Evolutionary conservation across 495 filamentous ascomycete species (phyloP).

Genomic region (Penicillium canescens): DNA sequence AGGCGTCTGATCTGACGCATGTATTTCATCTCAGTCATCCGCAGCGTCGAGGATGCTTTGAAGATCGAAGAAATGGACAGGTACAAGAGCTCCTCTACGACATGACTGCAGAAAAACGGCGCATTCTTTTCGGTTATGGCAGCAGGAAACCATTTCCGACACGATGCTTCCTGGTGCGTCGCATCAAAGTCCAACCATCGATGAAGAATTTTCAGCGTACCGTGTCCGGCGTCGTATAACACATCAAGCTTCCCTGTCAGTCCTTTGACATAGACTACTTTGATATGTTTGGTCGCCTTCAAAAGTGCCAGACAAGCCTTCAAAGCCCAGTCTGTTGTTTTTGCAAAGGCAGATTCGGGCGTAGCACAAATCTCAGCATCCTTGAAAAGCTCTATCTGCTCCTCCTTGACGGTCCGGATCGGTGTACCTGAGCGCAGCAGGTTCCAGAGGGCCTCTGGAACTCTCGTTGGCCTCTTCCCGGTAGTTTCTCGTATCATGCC

Average conservation of each 20-base stretch:
- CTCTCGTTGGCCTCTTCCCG: no score
- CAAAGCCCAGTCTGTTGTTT: background rate
- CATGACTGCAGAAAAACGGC: background rate
- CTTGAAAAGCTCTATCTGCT: background rate
- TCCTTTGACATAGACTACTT: constrained; percentile 2
- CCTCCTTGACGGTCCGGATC: background rate
- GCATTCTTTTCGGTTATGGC: no score
- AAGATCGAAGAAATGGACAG: background rate
- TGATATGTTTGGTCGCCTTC: background rate
- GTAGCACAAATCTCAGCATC: background rate
- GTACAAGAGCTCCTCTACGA: background rate
- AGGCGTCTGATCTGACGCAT: background rate
- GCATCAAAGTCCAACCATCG: constrained; percentile 3
- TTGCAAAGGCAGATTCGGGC: background rate
- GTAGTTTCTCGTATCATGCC: no score
- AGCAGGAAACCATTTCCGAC: background rate
- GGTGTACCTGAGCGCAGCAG: no score
- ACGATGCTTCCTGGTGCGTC: background rate
- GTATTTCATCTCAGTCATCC: background rate
- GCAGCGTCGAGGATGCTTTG: background rate
- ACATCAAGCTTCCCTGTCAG: background rate
- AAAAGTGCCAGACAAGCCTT: constrained; percentile 1
- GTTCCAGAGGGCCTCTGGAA: no score
- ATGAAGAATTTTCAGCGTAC: background rate
- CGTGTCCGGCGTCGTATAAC: background rate